A percentile compares a stretch with the other conserved stretches of the same genome.
phyloP scores from a whole-genome alignment of 1,284 basidiomycete genomes.

The Naganishia cerealis region DNA sequence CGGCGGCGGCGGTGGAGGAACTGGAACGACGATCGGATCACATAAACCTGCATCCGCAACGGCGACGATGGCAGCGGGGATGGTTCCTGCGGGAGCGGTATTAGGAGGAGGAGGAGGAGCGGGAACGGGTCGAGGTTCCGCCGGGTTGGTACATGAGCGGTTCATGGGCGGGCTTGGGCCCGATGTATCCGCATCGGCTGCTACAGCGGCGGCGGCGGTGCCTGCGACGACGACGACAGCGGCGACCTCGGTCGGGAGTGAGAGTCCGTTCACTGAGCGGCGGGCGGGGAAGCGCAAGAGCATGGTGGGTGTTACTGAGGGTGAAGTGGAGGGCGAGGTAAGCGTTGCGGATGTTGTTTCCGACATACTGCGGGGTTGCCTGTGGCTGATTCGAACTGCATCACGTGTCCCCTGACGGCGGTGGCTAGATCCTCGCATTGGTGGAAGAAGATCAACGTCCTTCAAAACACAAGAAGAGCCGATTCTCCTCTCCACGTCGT shows the following conservation, averaged over 20 bases:
- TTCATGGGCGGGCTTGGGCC: constrained; percentile 7
- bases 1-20: too few species aligned
- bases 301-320: constrained; percentile 16
- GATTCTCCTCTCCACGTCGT: constrained; percentile 1
- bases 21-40: too few species aligned
- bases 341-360: neutral
- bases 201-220: neutral
- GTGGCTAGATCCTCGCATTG: constrained; percentile 9
- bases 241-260: neutral
- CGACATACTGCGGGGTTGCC: neutral
- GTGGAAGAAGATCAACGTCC: constrained; percentile 18
- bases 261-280: constrained; percentile 1
- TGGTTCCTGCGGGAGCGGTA: constrained; percentile 19
- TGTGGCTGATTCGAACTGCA: neutral
- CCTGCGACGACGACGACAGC: neutral
- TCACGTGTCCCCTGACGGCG: neutral
- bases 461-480: constrained; percentile 18
- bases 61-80: neutral
- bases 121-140: neutral
- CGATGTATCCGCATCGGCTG: neutral
- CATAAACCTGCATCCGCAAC: too few species aligned
- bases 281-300: constrained; percentile 1
- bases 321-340: constrained; percentile 20
- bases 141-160: neutral
- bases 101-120: constrained; percentile 8